These are phyloP conservation scores for Cryoendolithus antarcticus DNA, from an alignment of 2,329 filamentous ascomycete species.

Conservation along the genomic window DNA sequence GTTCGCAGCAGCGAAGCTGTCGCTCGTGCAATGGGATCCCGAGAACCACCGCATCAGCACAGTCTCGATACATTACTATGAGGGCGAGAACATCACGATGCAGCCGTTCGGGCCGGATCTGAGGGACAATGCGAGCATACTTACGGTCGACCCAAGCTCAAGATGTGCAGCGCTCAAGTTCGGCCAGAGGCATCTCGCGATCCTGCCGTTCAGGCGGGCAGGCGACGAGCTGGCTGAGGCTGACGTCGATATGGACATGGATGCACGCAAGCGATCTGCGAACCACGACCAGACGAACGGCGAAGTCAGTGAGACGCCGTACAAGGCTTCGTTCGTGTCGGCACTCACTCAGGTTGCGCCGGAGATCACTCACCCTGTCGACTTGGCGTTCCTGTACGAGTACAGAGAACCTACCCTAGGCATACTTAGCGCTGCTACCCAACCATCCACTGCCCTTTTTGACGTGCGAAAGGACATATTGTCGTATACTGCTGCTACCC, in stretches of 20 bases:
- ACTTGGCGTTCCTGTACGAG: conserved; percentile 87
- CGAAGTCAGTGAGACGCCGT: conserved; percentile 47
- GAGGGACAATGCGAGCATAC: conserved; percentile 63
- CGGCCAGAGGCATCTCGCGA: conserved; percentile 75
- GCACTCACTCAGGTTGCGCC: conserved; percentile 82
- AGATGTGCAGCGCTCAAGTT: conserved; percentile 93
- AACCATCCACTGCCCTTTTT: conserved; percentile 60
- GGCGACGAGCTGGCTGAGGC: conserved; percentile 64
- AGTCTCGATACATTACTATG: conserved; percentile 94
- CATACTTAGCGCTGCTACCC: conserved; percentile 67
- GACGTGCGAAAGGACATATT: conserved; percentile 71
- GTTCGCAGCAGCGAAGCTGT: conserved; percentile 84
- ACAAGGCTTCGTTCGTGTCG: conserved; percentile 84
- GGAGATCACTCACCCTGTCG: conserved; percentile 73
- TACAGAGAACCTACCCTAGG: conserved; percentile 97
- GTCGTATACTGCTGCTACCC: conserved; percentile 85
- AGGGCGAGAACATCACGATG: conserved; percentile 59
- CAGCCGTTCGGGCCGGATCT: conserved; percentile 66
- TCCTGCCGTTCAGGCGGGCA: conserved; percentile 77
- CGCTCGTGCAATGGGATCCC: conserved; percentile 86
- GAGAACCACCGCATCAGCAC: conserved; percentile 68
- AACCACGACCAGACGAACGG: conserved; percentile 17
- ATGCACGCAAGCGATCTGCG: conserved; percentile 29
- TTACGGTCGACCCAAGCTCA: conserved; percentile 82
- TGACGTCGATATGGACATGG: conserved; percentile 76